Percentiles rank a stretch among this genome's conserved stretches.
Conservation (phyloP, 352 stramenopile species). For the Blastocystis sp. region DNA sequence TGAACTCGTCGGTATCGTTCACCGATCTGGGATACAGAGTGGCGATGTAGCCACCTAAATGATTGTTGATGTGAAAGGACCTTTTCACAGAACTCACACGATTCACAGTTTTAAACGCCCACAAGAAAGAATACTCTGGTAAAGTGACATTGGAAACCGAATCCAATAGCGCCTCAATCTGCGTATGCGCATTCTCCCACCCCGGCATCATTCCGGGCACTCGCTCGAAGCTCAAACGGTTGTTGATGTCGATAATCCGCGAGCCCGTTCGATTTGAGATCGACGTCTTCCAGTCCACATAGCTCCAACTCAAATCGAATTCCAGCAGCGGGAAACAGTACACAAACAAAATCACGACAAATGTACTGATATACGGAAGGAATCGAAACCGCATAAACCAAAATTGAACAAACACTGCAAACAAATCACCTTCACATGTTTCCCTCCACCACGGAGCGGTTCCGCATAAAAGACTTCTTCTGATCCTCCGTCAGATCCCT, state of each 20-base stretch:
- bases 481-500: background rate
- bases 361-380: slow-evolving; percentile 46
- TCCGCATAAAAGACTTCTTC: background rate
- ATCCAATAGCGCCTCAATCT: background rate
- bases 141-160: background rate
- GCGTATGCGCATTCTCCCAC: background rate
- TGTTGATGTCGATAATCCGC: slow-evolving; percentile 16
- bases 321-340: slow-evolving; percentile 59
- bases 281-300: slow-evolving; percentile 29
- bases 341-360: slow-evolving; percentile 13
- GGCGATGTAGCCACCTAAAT: slow-evolving; percentile 52
- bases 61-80: slow-evolving; percentile 21
- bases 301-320: slow-evolving; percentile 59
- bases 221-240: slow-evolving; percentile 7
- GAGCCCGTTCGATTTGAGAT: slow-evolving; percentile 47
- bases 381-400: slow-evolving; percentile 45
- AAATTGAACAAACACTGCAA: background rate
- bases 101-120: slow-evolving; percentile 9
- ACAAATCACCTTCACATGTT: background rate
- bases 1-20: slow-evolving; percentile 6
- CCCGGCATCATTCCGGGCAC: slow-evolving; percentile 39
- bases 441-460: background rate
- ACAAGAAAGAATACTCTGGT: slow-evolving; percentile 19
- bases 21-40: slow-evolving; percentile 16
- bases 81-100: slow-evolving; percentile 13